A percentile compares a stretch with the other conserved stretches of the same genome.
Evolutionary conservation across 768 basidiomycete species (phyloP).

Genomic region (Mycena haematopus): DNA sequence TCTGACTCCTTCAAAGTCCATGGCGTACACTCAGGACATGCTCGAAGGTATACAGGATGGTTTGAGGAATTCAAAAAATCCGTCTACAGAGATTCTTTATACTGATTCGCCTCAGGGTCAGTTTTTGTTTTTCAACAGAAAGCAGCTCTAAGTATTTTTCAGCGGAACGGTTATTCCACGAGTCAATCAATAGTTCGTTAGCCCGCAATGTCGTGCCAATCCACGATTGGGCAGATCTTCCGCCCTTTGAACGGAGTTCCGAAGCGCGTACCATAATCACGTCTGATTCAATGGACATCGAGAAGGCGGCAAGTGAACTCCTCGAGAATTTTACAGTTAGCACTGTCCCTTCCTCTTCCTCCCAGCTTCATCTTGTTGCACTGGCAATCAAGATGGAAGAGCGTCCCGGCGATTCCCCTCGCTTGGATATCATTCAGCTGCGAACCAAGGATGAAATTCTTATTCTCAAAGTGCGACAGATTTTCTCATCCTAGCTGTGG

Average conservation of each 20-base stretch:
- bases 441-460: not conserved
- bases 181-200: not conserved
- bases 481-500: no score
- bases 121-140: not conserved
- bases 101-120: conserved; percentile 15
- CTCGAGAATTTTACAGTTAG: not conserved
- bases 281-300: not conserved
- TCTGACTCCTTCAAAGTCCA: not conserved
- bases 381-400: not conserved
- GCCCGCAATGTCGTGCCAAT: not conserved
- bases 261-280: not conserved
- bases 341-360: not conserved
- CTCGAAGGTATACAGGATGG: not conserved
- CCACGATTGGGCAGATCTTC: not conserved
- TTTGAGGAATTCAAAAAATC: not conserved
- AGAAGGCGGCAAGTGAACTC: not conserved
- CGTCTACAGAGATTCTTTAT: conserved; percentile 3
- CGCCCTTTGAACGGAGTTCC: not conserved
- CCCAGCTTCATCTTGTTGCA: not conserved
- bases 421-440: conserved; percentile 3
- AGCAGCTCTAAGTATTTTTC: not conserved
- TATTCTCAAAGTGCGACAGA: not conserved
- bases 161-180: conserved; percentile 12
- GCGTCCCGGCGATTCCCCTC: not conserved
- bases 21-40: not conserved